phyloP scores from a whole-genome alignment of 805 yeast genomes.

The Torulaspora maleeae region DNA sequence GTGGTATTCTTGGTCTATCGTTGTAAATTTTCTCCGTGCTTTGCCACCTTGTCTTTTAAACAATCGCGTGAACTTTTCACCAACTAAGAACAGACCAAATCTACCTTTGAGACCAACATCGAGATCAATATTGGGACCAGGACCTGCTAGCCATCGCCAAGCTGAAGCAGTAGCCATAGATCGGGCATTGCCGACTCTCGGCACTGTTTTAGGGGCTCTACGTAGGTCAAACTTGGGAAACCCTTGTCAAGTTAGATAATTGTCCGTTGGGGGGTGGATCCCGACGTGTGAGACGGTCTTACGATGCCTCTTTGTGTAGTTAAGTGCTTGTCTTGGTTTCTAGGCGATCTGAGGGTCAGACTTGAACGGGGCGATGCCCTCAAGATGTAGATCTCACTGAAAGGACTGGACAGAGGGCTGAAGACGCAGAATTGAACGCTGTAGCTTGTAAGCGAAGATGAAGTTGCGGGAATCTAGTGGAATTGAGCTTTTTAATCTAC shows the following conservation, averaged over 20 bases:
- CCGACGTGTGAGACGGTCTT: too few relatives aligned
- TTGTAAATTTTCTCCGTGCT: conserved; percentile 7
- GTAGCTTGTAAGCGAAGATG: background rate
- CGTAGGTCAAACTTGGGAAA: too few relatives aligned
- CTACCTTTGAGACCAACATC: background rate
- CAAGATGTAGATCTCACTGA: background rate
- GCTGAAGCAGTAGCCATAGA: too few relatives aligned
- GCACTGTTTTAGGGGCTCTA: too few relatives aligned
- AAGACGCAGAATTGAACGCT: background rate
- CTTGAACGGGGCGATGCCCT: background rate
- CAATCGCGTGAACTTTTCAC: conserved; percentile 3
- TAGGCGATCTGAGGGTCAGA: too few relatives aligned
- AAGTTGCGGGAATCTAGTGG: conserved; percentile 8
- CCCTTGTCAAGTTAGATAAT: too few relatives aligned
- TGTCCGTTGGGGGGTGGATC: too few relatives aligned
- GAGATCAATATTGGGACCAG: background rate
- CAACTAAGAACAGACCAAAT: background rate
- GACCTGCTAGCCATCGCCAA: too few relatives aligned
- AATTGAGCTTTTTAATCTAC: conserved; percentile 35
- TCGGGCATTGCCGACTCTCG: too few relatives aligned
- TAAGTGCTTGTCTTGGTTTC: too few relatives aligned
- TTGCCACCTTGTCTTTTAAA: conserved; percentile 22
- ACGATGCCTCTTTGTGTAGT: too few relatives aligned
- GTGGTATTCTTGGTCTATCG: conserved; percentile 4
- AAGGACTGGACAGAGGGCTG: background rate